Evolutionary conservation across 371 early-diverging fungal species (phyloP).

Genomic region (Mucor piriformis): DNA sequence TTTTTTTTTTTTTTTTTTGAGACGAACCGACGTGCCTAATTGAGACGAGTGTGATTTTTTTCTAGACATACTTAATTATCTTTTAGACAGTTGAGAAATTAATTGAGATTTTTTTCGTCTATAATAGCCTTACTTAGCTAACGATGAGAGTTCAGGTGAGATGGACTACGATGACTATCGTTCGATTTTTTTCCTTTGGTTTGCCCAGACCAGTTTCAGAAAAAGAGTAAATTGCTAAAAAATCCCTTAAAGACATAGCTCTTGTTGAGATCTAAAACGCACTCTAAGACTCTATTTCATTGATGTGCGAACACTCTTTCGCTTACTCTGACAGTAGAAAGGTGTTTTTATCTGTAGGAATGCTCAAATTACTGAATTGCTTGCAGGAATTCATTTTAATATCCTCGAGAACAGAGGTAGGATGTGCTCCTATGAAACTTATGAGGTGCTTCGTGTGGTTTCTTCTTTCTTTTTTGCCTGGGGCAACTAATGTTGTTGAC

Average conservation of each 20-base stretch:
- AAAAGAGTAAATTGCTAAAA: slow-evolving; percentile 10
- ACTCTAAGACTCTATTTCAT: slow-evolving; percentile 10
- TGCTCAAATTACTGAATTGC: slow-evolving; percentile 15
- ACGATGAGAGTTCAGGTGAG: slow-evolving; percentile 13
- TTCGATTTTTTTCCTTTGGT: background rate
- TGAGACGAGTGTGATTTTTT: no score
- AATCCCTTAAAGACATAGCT: slow-evolving; percentile 10
- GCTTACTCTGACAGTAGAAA: slow-evolving; percentile 13
- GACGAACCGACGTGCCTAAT: no score
- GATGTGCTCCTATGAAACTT: slow-evolving; percentile 13
- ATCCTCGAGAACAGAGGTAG: slow-evolving; percentile 11
- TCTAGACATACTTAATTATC: no score
- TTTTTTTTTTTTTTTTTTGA: background rate
- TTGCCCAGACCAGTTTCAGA: slow-evolving; percentile 9
- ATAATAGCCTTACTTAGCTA: slow-evolving; percentile 16
- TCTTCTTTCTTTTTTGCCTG: slow-evolving; percentile 15
- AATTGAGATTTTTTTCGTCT: slow-evolving; percentile 15
- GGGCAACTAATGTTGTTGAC: slow-evolving; percentile 8
- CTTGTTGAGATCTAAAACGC: slow-evolving; percentile 11
- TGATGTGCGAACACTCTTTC: slow-evolving; percentile 13
- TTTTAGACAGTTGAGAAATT: slow-evolving; percentile 5
- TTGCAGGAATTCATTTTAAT: slow-evolving; percentile 13
- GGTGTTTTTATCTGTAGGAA: slow-evolving; percentile 14
- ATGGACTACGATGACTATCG: slow-evolving; percentile 13
- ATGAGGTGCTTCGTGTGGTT: slow-evolving; percentile 13